phyloP scores from a whole-genome alignment of 352 stramenopile genomes.

The Halophytophthora batemanensis region DNA sequence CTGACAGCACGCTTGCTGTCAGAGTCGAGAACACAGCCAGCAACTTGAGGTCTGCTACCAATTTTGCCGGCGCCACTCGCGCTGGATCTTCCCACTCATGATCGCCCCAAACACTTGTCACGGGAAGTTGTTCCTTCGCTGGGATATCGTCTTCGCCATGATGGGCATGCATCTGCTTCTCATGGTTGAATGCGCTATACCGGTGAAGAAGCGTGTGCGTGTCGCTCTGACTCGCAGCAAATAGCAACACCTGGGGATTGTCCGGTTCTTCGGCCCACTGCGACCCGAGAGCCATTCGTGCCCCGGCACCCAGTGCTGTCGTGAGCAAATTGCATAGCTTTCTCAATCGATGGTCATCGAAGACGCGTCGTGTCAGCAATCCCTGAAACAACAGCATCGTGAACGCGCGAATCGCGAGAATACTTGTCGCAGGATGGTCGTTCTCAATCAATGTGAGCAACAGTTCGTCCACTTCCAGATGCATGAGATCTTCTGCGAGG shows the following conservation, averaged over 20 bases:
- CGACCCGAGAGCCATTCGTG: conserved; percentile 6
- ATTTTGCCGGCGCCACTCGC: conserved; percentile 9
- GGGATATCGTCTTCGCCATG: conserved; percentile 7
- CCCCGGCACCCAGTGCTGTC: conserved; percentile 6
- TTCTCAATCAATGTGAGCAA: conserved; percentile 16
- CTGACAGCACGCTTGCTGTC: conserved; percentile 15
- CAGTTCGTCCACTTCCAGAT: conserved; percentile 15
- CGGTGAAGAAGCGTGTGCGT: conserved; percentile 1
- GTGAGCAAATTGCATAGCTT: conserved; percentile 19
- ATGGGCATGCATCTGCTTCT: neutral
- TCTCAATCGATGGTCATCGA: conserved; percentile 11
- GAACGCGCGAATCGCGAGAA: conserved; percentile 10
- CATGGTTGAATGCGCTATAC: conserved; percentile 8
- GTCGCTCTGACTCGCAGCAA: conserved; percentile 7
- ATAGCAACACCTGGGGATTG: conserved; percentile 12
- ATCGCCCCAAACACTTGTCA: conserved; percentile 4
- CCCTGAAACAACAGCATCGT: conserved; percentile 11
- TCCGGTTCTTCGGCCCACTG: conserved; percentile 7
- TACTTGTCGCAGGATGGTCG: conserved; percentile 8
- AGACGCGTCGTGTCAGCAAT: conserved; percentile 3
- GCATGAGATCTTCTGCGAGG: conserved; percentile 11
- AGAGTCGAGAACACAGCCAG: conserved; percentile 16
- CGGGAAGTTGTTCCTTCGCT: neutral
- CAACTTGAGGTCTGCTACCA: conserved; percentile 10
- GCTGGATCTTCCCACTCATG: conserved; percentile 13